Evolutionary conservation across 495 filamentous ascomycete genomes (phyloP).

Genomic region (Hyaloscypha hepaticicola): DNA sequence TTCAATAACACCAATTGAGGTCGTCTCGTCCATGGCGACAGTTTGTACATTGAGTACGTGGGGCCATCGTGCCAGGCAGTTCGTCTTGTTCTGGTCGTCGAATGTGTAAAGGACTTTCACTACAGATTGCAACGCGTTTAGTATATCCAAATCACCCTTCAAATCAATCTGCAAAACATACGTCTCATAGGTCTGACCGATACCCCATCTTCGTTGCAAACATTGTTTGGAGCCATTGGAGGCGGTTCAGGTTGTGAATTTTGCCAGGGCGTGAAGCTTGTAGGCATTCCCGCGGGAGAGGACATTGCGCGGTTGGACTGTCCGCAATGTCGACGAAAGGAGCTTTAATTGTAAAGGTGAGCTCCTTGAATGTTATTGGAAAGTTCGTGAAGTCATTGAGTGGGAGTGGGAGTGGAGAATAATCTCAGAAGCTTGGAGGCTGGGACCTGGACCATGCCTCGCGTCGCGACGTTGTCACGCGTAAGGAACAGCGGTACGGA

Average conservation of each 20-base stretch:
- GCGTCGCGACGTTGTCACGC: conserved; percentile 11
- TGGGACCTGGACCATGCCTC: not conserved
- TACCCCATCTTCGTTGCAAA: conserved; percentile 41
- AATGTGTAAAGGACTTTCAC: conserved; percentile 98
- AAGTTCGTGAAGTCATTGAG: conserved; percentile 24
- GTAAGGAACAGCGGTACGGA: conserved; percentile 2
- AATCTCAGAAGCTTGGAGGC: not conserved
- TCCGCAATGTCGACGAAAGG: conserved; percentile 20
- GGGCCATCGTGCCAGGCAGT: conserved; percentile 89
- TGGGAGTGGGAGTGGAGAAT: not conserved
- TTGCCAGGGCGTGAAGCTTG: conserved; percentile 6
- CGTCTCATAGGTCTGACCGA: conserved; percentile 52
- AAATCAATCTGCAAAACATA: conserved; percentile 32
- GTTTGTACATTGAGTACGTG: conserved; percentile 77
- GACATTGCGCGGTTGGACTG: conserved; percentile 27
- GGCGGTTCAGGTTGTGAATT: conserved; percentile 10
- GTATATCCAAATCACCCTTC: not conserved
- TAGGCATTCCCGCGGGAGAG: conserved; percentile 18
- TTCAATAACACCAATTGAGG: conserved; percentile 81
- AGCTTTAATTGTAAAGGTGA: conserved; percentile 8
- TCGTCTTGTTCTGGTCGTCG: conserved; percentile 82
- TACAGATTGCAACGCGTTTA: conserved; percentile 36
- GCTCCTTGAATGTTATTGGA: conserved; percentile 16
- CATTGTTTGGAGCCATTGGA: conserved; percentile 5
- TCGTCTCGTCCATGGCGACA: conserved; percentile 69